Conservation (phyloP, 2,329 filamentous ascomycete genomes). For the Diplocarpon rosae region DNA sequence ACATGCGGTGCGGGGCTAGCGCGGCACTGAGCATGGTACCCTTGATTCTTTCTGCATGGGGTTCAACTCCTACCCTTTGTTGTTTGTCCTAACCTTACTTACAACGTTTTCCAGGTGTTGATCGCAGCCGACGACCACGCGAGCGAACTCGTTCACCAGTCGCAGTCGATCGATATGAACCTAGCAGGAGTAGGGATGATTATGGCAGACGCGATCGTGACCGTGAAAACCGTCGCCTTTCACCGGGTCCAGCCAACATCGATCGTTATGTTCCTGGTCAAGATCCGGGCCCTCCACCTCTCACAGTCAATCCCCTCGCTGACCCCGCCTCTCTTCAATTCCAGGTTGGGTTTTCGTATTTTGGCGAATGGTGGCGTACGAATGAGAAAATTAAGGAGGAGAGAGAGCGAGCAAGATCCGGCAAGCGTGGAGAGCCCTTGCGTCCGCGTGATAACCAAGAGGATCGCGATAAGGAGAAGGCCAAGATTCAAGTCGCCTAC, state of each 20-base stretch:
- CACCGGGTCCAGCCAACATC: conserved; percentile 56
- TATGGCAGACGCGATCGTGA: conserved; percentile 43
- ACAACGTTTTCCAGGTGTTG: conserved; percentile 35
- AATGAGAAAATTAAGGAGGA: conserved; percentile 78
- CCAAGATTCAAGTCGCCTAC: conserved; percentile 62
- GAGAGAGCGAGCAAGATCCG: conserved; percentile 59
- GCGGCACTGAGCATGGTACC: background rate
- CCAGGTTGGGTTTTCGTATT: conserved; percentile 78
- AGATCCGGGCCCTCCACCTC: conserved; percentile 38
- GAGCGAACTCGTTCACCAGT: conserved; percentile 59
- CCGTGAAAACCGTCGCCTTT: conserved; percentile 50
- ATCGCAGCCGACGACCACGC: conserved; percentile 42
- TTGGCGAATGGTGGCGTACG: conserved; percentile 76
- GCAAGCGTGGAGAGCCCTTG: conserved; percentile 53
- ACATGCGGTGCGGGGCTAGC: conserved; percentile 9
- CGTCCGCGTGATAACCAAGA: conserved; percentile 56
- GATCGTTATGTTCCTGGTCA: conserved; percentile 78
- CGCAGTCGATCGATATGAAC: conserved; percentile 67
- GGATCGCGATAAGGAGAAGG: conserved; percentile 68
- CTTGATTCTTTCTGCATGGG: background rate
- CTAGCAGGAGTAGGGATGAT: conserved; percentile 55
- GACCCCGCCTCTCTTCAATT: conserved; percentile 65
- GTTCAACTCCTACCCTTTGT: background rate
- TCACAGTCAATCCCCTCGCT: conserved; percentile 53
- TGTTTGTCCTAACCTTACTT: conserved; percentile 11